Percentiles rank a stretch among this genome's conserved stretches.
Conservation (phyloP, 2,329 filamentous ascomycete species). For the Plenodomus biglobosus region DNA sequence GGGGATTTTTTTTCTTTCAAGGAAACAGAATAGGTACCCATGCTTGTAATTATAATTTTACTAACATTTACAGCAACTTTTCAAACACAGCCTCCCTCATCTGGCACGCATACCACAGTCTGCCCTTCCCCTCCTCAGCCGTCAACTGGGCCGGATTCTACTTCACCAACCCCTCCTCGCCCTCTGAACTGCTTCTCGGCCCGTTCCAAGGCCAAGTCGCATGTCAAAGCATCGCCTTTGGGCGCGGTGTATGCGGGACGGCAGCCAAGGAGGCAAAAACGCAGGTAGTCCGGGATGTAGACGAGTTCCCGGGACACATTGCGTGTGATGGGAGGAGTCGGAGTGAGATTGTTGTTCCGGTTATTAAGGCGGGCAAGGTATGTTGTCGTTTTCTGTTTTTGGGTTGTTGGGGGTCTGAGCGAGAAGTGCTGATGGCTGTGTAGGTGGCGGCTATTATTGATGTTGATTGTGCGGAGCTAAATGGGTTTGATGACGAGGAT, state of each 20-base stretch:
- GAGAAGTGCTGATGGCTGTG: not conserved
- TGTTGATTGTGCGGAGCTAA: conserved; percentile 68
- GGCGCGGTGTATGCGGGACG: conserved; percentile 73
- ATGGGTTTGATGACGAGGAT: conserved; percentile 72
- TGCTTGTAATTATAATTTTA: no score
- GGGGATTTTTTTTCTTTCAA: no score
- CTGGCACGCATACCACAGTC: conserved; percentile 77
- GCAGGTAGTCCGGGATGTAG: conserved; percentile 69
- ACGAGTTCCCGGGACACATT: conserved; percentile 76
- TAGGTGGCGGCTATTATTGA: conserved; percentile 74
- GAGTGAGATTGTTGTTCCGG: conserved; percentile 81
- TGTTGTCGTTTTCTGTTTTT: conserved; percentile 12
- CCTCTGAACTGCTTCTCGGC: conserved; percentile 67
- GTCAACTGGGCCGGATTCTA: conserved; percentile 78
- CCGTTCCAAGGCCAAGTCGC: conserved; percentile 76
- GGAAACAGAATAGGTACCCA: no score
- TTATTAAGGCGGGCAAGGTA: conserved; percentile 57
- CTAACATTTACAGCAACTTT: conserved; percentile 56
- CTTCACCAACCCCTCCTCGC: conserved; percentile 41
- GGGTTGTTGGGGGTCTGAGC: no score
- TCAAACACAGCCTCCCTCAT: conserved; percentile 74
- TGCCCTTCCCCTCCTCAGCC: conserved; percentile 63
- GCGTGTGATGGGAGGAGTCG: conserved; percentile 74
- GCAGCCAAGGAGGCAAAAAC: conserved; percentile 64
- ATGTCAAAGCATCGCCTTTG: conserved; percentile 75